Percentiles rank a stretch among this genome's conserved stretches.
phyloP scores from a whole-genome alignment of 2,329 filamentous ascomycete species.

The Neobulgaria alba region DNA sequence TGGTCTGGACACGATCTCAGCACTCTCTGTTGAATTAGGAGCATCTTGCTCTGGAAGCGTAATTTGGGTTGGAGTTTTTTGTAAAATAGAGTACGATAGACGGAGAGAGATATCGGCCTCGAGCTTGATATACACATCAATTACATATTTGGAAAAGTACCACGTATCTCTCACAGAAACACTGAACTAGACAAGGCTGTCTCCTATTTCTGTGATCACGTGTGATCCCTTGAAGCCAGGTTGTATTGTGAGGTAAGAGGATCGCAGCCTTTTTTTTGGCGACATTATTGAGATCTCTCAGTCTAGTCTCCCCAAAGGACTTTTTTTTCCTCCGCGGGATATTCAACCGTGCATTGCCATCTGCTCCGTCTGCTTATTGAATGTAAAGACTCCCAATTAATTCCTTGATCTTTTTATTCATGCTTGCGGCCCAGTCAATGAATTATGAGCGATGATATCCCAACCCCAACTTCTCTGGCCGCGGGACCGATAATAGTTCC shows the following conservation, averaged over 20 bases:
- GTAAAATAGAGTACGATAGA: slow-evolving; percentile 22
- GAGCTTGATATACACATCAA: background rate
- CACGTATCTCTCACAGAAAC: background rate
- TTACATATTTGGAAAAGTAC: background rate
- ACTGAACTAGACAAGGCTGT: background rate
- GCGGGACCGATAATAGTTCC: slow-evolving; percentile 13
- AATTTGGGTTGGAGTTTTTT: slow-evolving; percentile 20
- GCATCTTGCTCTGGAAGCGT: slow-evolving; percentile 13
- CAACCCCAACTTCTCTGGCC: slow-evolving; percentile 12
- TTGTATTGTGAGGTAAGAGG: no score
- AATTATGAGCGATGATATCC: slow-evolving; percentile 26
- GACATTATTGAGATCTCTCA: background rate
- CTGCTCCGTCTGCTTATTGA: background rate
- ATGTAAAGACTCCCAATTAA: background rate
- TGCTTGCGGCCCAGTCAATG: slow-evolving; percentile 11
- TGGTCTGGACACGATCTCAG: slow-evolving; percentile 11
- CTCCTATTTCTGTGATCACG: background rate
- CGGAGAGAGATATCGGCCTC: slow-evolving; percentile 2
- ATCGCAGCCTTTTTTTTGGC: no score
- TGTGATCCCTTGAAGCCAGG: no score
- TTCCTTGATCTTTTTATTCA: slow-evolving; percentile 6
- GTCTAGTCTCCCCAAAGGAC: background rate
- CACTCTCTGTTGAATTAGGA: slow-evolving; percentile 15
- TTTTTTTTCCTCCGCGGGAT: background rate
- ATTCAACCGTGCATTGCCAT: background rate